Conservation (phyloP, 192 early-diverging fungal genomes). For the Backusella macrospora region DNA sequence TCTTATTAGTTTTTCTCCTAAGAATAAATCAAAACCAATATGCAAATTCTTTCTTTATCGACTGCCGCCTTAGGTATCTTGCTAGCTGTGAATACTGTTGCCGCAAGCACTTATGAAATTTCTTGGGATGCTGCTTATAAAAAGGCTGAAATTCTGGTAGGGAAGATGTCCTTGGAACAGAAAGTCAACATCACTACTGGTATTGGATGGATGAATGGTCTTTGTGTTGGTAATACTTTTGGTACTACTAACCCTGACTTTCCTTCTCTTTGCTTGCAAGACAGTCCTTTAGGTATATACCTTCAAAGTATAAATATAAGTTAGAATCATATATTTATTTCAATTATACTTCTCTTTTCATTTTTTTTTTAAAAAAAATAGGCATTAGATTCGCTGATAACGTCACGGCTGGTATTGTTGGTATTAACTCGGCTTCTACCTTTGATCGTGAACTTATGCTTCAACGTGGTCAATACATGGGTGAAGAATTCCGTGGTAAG, state of each 20-base stretch:
- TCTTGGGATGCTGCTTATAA: conserved; percentile 34
- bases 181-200: conserved; percentile 55
- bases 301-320: not conserved
- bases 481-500: conserved; percentile 56
- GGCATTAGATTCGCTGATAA: conserved; percentile 40
- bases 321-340: not conserved
- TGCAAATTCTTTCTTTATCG: conserved; percentile 2
- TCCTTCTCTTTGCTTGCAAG: conserved; percentile 43
- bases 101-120: not conserved
- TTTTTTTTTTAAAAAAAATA: not conserved
- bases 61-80: not conserved
- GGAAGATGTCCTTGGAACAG: conserved; percentile 44
- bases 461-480: conserved; percentile 51
- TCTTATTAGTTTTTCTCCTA: not conserved
- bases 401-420: conserved; percentile 49
- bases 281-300: conserved; percentile 15
- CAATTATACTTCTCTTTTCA: not conserved
- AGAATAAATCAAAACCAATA: not conserved
- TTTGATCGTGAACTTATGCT: conserved; percentile 56
- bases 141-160: conserved; percentile 34
- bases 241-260: conserved; percentile 44
- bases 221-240: conserved; percentile 58
- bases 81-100: not conserved
- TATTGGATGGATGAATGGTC: conserved; percentile 38
- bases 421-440: conserved; percentile 61